Evolutionary conservation across 139 green algal genomes (phyloP).

Genomic region (Asterochloris sp.): DNA sequence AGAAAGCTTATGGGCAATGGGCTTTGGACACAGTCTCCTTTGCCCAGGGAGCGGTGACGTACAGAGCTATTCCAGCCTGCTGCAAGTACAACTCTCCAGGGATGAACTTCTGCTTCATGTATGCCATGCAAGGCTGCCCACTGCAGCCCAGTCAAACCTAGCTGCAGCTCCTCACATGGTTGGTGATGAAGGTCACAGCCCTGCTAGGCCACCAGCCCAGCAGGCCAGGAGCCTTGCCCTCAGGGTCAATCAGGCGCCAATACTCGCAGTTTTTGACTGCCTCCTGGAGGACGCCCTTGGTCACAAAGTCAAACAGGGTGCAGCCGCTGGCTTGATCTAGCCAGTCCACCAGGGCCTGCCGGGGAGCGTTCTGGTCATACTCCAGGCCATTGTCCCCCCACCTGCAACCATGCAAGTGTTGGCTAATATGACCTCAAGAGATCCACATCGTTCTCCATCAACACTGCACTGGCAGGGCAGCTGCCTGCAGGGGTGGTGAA

Average conservation of each 20-base stretch:
- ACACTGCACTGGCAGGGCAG: too few relatives aligned
- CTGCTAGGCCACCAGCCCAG: slow-evolving; percentile 53
- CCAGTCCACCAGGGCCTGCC: slow-evolving; percentile 68
- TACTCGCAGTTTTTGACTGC: slow-evolving; percentile 83
- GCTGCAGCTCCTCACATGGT: slow-evolving; percentile 37
- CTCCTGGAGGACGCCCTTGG: slow-evolving; percentile 84
- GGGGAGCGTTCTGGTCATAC: slow-evolving; percentile 51
- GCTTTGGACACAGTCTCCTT: background rate
- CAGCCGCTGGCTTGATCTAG: slow-evolving; percentile 73
- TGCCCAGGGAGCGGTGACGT: background rate
- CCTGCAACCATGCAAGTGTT: slow-evolving; percentile 3
- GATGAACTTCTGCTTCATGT: background rate
- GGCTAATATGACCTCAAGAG: too few relatives aligned
- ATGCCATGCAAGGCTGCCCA: background rate
- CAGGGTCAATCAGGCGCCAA: slow-evolving; percentile 80
- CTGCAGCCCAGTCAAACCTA: background rate
- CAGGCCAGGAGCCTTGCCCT: slow-evolving; percentile 60
- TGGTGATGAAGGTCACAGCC: slow-evolving; percentile 78
- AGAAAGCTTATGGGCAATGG: too few relatives aligned
- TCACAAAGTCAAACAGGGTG: slow-evolving; percentile 93
- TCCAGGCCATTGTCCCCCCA: slow-evolving; percentile 33
- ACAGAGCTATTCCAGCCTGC: background rate
- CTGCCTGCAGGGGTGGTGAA: too few relatives aligned
- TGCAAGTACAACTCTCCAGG: background rate
- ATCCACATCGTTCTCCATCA: too few relatives aligned